Base-by-base conservation (phyloP, 2,329 filamentous ascomycete species). In the Fusarium anguioides region DNA sequence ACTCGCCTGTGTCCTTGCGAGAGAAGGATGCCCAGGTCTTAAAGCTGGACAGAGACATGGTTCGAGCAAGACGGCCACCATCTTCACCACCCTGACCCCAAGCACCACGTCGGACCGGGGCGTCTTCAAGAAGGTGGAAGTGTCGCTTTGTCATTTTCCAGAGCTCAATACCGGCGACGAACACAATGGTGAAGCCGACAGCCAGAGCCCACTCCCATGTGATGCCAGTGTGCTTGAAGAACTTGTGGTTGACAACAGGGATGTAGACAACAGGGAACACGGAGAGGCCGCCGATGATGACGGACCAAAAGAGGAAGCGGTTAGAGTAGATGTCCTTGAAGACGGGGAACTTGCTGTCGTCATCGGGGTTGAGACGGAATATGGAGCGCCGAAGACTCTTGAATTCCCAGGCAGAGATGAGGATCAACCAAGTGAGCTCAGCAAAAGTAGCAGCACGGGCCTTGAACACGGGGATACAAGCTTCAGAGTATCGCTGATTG, bases 321-420 rank as follows among this genome's bases (percentile, higher is more conserved):
- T 94, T 94, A 65, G 83, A 80, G 80, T 88, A 91, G 8, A 93
- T 76, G 66, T 92, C 89, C 73, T 82, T 80, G 78, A 86, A 86
- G 45, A 89, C 75, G 26, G 85, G 82, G 75, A 87, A 84, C 36
- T 74, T 76, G 64, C 81, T 84, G 37, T 77, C 74, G 75, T 82
- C 80, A 24, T 84, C 80, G 2, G 86, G 83, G 71, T 88, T 82
- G 73, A 93, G 86, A 40, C 84, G 83, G 82, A 93, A 92, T 79
- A 93, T 84, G 41, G 88, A 91, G 15, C 89, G 87, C 8, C 89
- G 87, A 74, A 92, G 85, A 72, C 89, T 86, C 78, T 92, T 89
- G 80, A 92, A 91, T 79, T 93, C 90, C 91, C 91, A 94, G 4
- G 91, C 91, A 2, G 90, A 87, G 73, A 93, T 84, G 45, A 93